Percentiles rank a stretch among this genome's conserved stretches.
Evolutionary conservation across 441 rosid species (phyloP).

Genomic region (Erodium trifolium): DNA sequence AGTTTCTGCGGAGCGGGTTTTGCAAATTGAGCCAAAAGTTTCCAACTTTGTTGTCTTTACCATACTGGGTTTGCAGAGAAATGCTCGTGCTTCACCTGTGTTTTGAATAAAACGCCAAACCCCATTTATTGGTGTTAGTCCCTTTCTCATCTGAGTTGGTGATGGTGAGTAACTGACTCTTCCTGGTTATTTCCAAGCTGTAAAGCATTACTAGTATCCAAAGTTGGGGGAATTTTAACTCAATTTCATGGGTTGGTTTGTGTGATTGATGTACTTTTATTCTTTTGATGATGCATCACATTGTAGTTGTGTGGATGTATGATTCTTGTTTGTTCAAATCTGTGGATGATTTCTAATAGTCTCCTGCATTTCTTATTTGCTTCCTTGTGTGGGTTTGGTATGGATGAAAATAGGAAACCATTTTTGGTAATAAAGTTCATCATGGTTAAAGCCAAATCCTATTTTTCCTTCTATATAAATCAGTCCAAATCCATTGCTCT

Average conservation of each 20-base stretch:
- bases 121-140: slow-evolving; percentile 17
- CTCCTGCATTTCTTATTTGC: slow-evolving; percentile 3
- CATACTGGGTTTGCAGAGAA: slow-evolving; percentile 21
- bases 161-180: slow-evolving; percentile 13
- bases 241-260: not conserved
- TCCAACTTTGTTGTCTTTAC: slow-evolving; percentile 14
- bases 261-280: not conserved
- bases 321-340: not conserved
- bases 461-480: slow-evolving; percentile 3
- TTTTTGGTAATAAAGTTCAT: slow-evolving; percentile 16
- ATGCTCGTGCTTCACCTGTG: not conserved
- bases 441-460: slow-evolving; percentile 15
- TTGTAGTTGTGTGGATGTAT: not conserved
- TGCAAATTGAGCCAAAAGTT: slow-evolving; percentile 18
- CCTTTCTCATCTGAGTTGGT: slow-evolving; percentile 24
- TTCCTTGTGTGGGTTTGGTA: slow-evolving; percentile 1
- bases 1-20: not conserved
- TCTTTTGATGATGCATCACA: not conserved
- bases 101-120: slow-evolving; percentile 17
- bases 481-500: slow-evolving; percentile 13
- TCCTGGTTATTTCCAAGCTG: slow-evolving; percentile 24
- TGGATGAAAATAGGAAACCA: not conserved
- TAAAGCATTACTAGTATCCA: slow-evolving; percentile 1
- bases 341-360: not conserved
- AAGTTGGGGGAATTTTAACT: not conserved